Evolutionary conservation across 306 rosid genomes (phyloP), one percentile per base, ranked within the genome.

Genomic region (Argentina anserina): DNA sequence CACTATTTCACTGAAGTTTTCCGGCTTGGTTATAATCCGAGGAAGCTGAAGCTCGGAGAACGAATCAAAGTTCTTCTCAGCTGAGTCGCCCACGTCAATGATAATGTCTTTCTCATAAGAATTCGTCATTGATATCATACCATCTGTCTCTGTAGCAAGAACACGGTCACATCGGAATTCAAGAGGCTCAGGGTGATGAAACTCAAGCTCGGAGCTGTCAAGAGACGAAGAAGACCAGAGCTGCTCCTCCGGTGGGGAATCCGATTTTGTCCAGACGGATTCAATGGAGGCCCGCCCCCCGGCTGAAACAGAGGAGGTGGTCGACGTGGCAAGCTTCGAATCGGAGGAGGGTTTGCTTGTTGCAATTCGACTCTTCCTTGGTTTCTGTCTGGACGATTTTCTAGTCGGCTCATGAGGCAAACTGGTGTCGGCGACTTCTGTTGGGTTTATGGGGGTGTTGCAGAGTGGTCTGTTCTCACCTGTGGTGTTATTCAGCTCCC

Each of bases 141-240:
- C 79, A 20, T 76, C 80, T 6, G 85, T 65, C 36, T 89, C 79
- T 0, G 90, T 73, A 9, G 91, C 62, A 20, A 87, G 90, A 85
- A 87, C 82, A 41, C 87, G 73, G 80, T 94, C 97, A 50, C 97
- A 80, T 82, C 95, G 75, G 87, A 86, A 81, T 73, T 84, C 56
- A 33, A 43, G 52, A 56, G 45, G 9, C 15, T 75, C 70, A 3
- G 37, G 52, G 18, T 55, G 61, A 46, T 63, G 80, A 53, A 9
- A 21, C 74, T 82, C 84, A 17, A 81, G 68, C 46, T 82, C 89
- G 40, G 89, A 88, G 65, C 56, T 85, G 33, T 76, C 80, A 43
- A 72, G 78, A 23, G 86, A 73, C 41, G 89, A 88, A 58, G 62
- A 71, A 25, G 65, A 75, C 69, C 36, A 18, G 28, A 14, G 25